phyloP scores from a whole-genome alignment of 768 basidiomycete species.

The Phylloporus sp. region DNA sequence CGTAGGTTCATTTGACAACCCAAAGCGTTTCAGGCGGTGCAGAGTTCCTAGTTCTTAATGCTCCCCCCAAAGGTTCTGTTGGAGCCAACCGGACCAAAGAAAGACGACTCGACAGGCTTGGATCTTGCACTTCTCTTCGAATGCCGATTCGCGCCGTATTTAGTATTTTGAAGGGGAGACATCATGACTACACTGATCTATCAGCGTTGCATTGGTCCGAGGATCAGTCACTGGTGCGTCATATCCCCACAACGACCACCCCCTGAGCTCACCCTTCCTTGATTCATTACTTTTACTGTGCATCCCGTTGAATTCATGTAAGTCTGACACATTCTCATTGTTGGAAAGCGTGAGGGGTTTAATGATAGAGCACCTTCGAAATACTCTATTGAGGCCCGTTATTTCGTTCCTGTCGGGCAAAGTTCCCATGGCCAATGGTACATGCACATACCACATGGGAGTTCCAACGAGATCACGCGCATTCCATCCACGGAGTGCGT shows the following conservation, averaged over 20 bases:
- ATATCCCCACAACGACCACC: neutral
- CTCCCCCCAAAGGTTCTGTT: neutral
- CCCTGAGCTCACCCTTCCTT: neutral
- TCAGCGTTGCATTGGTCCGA: conserved; percentile 2
- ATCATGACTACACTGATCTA: neutral
- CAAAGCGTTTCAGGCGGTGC: neutral
- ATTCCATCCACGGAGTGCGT: conserved; percentile 1
- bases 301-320: neutral
- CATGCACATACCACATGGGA: conserved; percentile 14
- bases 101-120: neutral
- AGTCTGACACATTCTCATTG: neutral
- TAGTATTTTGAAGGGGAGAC: neutral
- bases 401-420: neutral
- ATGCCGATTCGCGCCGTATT: neutral
- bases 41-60: neutral
- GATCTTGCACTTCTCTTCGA: conserved; percentile 3
- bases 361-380: neutral
- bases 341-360: neutral
- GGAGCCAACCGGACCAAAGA: neutral
- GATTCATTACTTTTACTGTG: neutral
- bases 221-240: conserved; percentile 11
- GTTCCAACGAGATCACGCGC: neutral
- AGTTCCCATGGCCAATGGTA: neutral
- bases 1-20: neutral
- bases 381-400: neutral